A percentile compares a stretch with the other conserved stretches of the same genome.
These are phyloP conservation scores for Ampelocalamus luodianensis DNA, from an alignment of 176 grass and related monocot genomes.

Conservation along the genomic window DNA sequence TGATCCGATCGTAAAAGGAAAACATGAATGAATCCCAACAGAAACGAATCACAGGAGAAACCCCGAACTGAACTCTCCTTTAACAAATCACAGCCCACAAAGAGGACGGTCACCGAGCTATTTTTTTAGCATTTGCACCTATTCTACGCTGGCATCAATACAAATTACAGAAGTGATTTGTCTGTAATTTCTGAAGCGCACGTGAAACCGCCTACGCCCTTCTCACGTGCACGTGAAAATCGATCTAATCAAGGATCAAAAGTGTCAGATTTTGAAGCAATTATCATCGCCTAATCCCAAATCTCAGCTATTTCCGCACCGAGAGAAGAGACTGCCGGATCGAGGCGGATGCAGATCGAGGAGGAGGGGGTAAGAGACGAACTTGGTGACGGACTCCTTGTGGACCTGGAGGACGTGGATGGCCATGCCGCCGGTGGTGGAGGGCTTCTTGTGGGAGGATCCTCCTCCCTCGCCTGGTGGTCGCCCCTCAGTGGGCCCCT, in stretches of 20 bases:
- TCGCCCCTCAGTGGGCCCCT: no score
- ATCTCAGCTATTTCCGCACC: background rate
- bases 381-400: slow-evolving; percentile 96
- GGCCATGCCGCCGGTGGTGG: slow-evolving; percentile 93
- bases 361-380: background rate
- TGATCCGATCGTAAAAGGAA: background rate
- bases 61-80: background rate
- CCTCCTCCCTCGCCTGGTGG: no score
- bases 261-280: background rate
- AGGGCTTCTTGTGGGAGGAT: slow-evolving; percentile 86
- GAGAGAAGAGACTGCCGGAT: background rate
- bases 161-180: background rate
- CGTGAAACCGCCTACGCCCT: background rate
- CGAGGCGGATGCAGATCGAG: background rate
- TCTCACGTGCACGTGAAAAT: background rate
- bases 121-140: background rate
- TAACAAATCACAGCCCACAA: background rate
- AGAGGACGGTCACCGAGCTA: background rate
- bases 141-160: background rate
- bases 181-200: background rate
- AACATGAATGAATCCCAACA: background rate
- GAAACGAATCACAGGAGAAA: background rate
- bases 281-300: background rate
- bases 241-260: background rate
- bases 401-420: slow-evolving; percentile 99